These are phyloP conservation scores for Bidens hawaiensis DNA, from an alignment of 140 eudicot genomes.

Conservation along the genomic window DNA sequence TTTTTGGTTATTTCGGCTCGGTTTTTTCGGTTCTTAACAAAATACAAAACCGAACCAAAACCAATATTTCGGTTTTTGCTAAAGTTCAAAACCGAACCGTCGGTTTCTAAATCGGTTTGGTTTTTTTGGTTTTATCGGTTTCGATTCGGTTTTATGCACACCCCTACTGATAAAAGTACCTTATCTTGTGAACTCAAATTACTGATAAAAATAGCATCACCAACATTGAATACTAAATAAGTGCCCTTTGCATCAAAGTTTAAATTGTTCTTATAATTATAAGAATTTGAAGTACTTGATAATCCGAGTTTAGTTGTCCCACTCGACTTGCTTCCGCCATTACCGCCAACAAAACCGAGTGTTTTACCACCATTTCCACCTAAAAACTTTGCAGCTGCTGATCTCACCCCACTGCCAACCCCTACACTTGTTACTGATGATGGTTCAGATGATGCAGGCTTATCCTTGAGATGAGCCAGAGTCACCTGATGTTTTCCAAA, in stretches of 20 bases:
- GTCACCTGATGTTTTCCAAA: constrained; percentile 53
- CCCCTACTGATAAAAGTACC: too few species aligned
- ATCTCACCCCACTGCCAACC: constrained; percentile 75
- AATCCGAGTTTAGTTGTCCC: constrained; percentile 59
- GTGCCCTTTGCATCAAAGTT: constrained; percentile 93
- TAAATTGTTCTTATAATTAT: constrained; percentile 34
- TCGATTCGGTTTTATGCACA: too few species aligned
- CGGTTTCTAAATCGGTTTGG: too few species aligned
- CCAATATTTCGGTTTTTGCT: too few species aligned
- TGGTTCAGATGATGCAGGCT: constrained; percentile 49
- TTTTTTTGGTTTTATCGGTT: too few species aligned
- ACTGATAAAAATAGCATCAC: constrained; percentile 84
- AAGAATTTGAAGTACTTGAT: constrained; percentile 51
- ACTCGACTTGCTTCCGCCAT: constrained; percentile 74
- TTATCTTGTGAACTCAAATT: constrained; percentile 92
- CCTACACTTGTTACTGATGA: constrained; percentile 49
- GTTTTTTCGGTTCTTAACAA: too few species aligned
- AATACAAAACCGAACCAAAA: too few species aligned
- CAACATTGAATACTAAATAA: constrained; percentile 84
- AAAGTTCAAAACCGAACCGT: too few species aligned
- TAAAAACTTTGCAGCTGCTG: constrained; percentile 89
- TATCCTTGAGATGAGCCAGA: constrained; percentile 85
- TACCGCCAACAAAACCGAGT: constrained; percentile 88
- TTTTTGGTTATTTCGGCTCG: too few species aligned
- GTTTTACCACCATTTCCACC: constrained; percentile 80